Evolutionary conservation across 1,284 basidiomycete genomes (phyloP).

Genomic region (Apiotrichum akiyoshidainum): DNA sequence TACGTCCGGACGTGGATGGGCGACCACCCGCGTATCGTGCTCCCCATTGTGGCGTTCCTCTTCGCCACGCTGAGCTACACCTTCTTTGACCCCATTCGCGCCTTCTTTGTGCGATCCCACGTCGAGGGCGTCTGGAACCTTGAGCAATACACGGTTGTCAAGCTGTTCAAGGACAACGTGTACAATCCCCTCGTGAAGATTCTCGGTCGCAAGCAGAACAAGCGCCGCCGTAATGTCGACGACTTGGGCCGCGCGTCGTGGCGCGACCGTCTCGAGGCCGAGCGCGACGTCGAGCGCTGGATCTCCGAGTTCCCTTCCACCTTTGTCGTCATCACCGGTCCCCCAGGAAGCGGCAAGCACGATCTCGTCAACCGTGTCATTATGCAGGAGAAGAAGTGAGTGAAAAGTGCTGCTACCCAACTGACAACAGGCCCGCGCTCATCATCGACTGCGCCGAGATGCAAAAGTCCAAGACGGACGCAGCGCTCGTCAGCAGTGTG

Average conservation of each 20-base stretch:
- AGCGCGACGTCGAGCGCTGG: slow-evolving; percentile 58
- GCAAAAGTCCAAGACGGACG: slow-evolving; percentile 69
- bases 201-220: background rate
- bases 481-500: slow-evolving; percentile 64
- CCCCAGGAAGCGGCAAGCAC: slow-evolving; percentile 85
- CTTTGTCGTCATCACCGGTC: slow-evolving; percentile 75
- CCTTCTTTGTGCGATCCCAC: slow-evolving; percentile 77
- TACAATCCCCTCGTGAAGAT: slow-evolving; percentile 9
- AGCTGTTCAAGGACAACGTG: slow-evolving; percentile 18
- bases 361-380: slow-evolving; percentile 65
- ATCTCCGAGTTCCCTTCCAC: slow-evolving; percentile 48
- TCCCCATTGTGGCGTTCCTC: slow-evolving; percentile 82
- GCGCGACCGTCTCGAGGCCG: slow-evolving; percentile 78
- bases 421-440: slow-evolving; percentile 60
- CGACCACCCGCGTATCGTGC: slow-evolving; percentile 76
- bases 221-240: slow-evolving; percentile 5
- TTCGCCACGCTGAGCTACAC: slow-evolving; percentile 84
- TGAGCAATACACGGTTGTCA: slow-evolving; percentile 46
- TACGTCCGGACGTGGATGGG: slow-evolving; percentile 77
- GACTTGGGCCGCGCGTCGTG: slow-evolving; percentile 54
- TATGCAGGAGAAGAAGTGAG: slow-evolving; percentile 61
- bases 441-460: slow-evolving; percentile 79
- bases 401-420: no score
- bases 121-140: slow-evolving; percentile 78
- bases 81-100: slow-evolving; percentile 89